Percentiles rank a stretch among this genome's conserved stretches.
Evolutionary conservation across 2,329 filamentous ascomycete species (phyloP).

Genomic region (Lasiodiplodia theobromae): DNA sequence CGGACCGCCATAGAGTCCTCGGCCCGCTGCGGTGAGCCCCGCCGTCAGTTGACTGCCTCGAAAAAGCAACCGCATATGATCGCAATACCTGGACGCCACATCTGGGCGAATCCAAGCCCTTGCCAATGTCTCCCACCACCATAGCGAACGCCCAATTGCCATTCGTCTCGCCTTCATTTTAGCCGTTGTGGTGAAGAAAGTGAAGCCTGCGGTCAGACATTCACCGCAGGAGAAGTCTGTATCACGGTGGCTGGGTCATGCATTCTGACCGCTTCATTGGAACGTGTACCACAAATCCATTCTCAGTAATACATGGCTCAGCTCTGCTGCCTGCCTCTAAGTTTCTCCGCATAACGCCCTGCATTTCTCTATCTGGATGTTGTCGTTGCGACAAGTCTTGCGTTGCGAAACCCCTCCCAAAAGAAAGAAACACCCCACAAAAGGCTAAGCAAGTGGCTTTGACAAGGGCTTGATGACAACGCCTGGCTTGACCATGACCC

Average conservation of each 20-base stretch:
- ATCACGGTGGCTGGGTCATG: conserved; percentile 14
- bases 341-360: conserved; percentile 10
- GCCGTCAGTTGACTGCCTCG: conserved; percentile 22
- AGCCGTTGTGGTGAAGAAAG: neutral
- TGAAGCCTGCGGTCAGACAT: conserved; percentile 7
- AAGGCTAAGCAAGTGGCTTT: conserved; percentile 67
- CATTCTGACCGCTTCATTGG: neutral
- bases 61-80: conserved; percentile 15
- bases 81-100: neutral
- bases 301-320: conserved; percentile 2
- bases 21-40: conserved; percentile 9
- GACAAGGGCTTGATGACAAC: conserved; percentile 85
- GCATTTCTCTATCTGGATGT: conserved; percentile 26
- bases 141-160: neutral
- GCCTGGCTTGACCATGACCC: conserved; percentile 89
- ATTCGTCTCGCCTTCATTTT: neutral
- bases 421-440: conserved; percentile 1
- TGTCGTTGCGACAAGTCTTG: conserved; percentile 26
- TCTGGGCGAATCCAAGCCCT: neutral
- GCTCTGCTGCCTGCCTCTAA: conserved; percentile 15
- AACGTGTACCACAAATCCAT: conserved; percentile 18
- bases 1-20: neutral
- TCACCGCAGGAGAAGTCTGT: conserved; percentile 4
- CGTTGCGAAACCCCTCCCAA: conserved; percentile 15
- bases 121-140: neutral